These are phyloP conservation scores for Papiliotrema flavescens DNA, from an alignment of 1,284 basidiomycete genomes.

Conservation along the genomic window DNA sequence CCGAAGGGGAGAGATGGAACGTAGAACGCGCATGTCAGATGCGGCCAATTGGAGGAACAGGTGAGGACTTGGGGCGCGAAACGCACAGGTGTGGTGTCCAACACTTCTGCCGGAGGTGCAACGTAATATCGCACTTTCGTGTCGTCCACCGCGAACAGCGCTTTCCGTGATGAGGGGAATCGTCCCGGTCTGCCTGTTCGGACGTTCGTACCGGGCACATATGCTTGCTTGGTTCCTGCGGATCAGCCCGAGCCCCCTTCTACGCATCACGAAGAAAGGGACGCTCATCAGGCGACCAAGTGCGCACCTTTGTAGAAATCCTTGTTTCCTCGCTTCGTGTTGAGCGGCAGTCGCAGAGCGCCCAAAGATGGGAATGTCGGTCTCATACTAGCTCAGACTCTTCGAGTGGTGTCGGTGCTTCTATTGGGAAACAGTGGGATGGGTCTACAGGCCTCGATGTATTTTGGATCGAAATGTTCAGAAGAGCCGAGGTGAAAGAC, in stretches of 20 bases:
- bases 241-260: too few relatives aligned
- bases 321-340: conserved; percentile 81
- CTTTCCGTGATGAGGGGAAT: conserved; percentile 68
- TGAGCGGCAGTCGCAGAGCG: conserved; percentile 73
- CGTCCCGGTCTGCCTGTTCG: conserved; percentile 81
- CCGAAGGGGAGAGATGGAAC: neutral
- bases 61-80: neutral
- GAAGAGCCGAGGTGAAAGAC: too few relatives aligned
- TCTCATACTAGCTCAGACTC: too few relatives aligned
- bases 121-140: conserved; percentile 78
- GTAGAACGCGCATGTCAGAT: neutral
- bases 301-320: conserved; percentile 84
- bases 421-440: too few relatives aligned
- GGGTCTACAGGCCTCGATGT: too few relatives aligned
- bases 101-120: conserved; percentile 66
- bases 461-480: too few relatives aligned
- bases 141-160: conserved; percentile 73
- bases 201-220: conserved; percentile 67
- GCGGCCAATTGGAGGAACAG: neutral
- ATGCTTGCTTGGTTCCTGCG: conserved; percentile 73
- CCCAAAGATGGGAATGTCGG: conserved; percentile 39
- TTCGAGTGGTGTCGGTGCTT: too few relatives aligned
- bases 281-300: neutral
- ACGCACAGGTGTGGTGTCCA: conserved; percentile 62
- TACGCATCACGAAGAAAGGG: too few relatives aligned